These are phyloP conservation scores for Panaeolus papilionaceus DNA, from an alignment of 768 basidiomycete species.

Conservation along the genomic window DNA sequence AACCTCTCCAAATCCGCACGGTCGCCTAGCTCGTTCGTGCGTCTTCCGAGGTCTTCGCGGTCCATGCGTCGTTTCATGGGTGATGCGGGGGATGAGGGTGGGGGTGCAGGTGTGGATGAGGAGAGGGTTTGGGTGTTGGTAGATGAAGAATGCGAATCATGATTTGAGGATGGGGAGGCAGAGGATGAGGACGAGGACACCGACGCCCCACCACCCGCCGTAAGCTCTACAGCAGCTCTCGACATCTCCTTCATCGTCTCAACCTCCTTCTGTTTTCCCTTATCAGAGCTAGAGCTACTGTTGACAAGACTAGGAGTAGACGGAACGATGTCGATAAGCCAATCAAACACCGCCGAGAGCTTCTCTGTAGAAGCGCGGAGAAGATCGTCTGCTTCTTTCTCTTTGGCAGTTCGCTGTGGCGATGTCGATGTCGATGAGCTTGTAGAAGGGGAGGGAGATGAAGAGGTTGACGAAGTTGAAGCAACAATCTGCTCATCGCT, in stretches of 20 bases:
- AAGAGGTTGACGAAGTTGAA: background rate
- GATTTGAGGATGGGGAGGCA: background rate
- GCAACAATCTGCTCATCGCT: background rate
- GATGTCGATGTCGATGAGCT: background rate
- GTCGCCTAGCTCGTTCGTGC: slow-evolving; percentile 59
- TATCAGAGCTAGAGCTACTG: slow-evolving; percentile 12
- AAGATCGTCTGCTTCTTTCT: slow-evolving; percentile 19
- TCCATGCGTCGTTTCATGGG: slow-evolving; percentile 35
- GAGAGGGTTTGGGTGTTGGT: background rate
- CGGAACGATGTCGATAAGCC: slow-evolving; percentile 78
- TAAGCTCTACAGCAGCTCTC: slow-evolving; percentile 1
- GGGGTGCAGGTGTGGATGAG: background rate
- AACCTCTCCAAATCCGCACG: slow-evolving; percentile 88
- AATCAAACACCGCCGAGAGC: slow-evolving; percentile 78
- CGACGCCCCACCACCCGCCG: background rate
- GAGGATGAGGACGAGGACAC: background rate
- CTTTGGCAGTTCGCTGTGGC: background rate
- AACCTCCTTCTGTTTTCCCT: slow-evolving; percentile 18
- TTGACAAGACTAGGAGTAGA: slow-evolving; percentile 20
- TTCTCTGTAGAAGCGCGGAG: slow-evolving; percentile 73
- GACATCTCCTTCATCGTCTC: slow-evolving; percentile 23
- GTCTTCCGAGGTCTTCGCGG: slow-evolving; percentile 31
- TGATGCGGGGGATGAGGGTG: background rate
- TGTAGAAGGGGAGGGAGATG: background rate
- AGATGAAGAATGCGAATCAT: too few relatives aligned